Evolutionary conservation across 495 filamentous ascomycete species (phyloP).

Genomic region (Xeromyces bisporus): DNA sequence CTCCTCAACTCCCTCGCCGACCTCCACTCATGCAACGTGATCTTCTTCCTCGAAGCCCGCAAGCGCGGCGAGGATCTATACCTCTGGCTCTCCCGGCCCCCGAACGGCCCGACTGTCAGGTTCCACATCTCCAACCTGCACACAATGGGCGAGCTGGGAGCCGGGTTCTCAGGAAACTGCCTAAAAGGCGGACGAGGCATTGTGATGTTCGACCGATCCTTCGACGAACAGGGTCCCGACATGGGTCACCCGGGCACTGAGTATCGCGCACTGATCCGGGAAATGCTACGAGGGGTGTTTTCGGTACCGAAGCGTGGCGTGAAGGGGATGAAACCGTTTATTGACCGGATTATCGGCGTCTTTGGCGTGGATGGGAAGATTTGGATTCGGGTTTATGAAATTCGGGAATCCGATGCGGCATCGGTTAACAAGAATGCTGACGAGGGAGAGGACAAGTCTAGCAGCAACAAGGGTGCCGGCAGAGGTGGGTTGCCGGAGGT

Average conservation of each 20-base stretch:
- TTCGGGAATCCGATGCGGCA: slow-evolving; percentile 58
- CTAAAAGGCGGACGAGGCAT: slow-evolving; percentile 91
- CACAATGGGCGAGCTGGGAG: slow-evolving; percentile 75
- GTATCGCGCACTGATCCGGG: slow-evolving; percentile 32
- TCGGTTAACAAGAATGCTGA: slow-evolving; percentile 17
- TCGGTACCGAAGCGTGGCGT: slow-evolving; percentile 70
- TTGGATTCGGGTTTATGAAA: slow-evolving; percentile 91
- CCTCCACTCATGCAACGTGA: slow-evolving; percentile 96
- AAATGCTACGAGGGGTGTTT: slow-evolving; percentile 82
- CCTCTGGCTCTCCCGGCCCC: slow-evolving; percentile 81
- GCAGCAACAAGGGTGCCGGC: slow-evolving; percentile 14
- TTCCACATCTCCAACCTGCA: slow-evolving; percentile 48
- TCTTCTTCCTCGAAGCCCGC: slow-evolving; percentile 89
- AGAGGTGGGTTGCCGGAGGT: slow-evolving; percentile 45
- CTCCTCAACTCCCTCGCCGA: slow-evolving; percentile 93
- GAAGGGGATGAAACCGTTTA: slow-evolving; percentile 83
- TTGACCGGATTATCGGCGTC: slow-evolving; percentile 89
- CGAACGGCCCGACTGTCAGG: slow-evolving; percentile 91
- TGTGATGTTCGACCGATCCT: slow-evolving; percentile 75
- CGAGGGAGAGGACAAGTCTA: slow-evolving; percentile 10
- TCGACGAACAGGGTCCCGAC: slow-evolving; percentile 46
- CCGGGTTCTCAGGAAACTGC: slow-evolving; percentile 90
- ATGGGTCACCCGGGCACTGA: slow-evolving; percentile 26
- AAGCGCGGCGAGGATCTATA: slow-evolving; percentile 85
- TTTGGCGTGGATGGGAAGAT: slow-evolving; percentile 89